Conservation (phyloP, 345 rosid species). For the Citrus medica region DNA sequence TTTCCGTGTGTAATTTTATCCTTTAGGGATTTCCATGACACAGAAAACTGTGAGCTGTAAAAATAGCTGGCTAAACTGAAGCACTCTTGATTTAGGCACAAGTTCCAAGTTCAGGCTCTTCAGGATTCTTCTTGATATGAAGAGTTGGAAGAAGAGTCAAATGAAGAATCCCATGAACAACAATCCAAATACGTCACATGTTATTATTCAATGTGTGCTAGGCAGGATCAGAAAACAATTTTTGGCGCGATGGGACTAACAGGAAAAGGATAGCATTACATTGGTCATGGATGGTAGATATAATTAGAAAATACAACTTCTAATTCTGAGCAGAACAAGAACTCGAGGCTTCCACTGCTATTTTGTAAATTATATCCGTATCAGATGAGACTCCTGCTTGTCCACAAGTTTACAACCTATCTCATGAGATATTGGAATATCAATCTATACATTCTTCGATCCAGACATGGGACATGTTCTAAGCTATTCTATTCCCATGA, state of each 20-base stretch:
- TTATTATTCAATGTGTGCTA: background rate
- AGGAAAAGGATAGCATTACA: background rate
- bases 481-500: slow-evolving; percentile 6
- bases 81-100: background rate
- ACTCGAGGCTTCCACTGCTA: slow-evolving; percentile 4
- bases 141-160: background rate
- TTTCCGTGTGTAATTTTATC: background rate
- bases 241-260: background rate
- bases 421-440: slow-evolving; percentile 15
- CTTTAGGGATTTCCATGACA: background rate
- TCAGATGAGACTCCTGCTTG: slow-evolving; percentile 8
- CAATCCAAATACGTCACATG: background rate
- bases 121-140: background rate
- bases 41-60: background rate
- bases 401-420: background rate
- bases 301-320: slow-evolving; percentile 13
- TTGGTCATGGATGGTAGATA: background rate
- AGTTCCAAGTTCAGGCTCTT: background rate
- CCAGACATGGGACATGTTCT: background rate
- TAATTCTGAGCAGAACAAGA: slow-evolving; percentile 16
- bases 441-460: slow-evolving; percentile 40
- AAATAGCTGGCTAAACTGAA: background rate
- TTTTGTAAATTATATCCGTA: slow-evolving; percentile 18
- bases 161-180: background rate
- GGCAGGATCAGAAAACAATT: background rate